Percentiles rank a stretch among this genome's conserved stretches.
Conservation (phyloP, 1,284 basidiomycete species). For the Cryptococcus jaspeensis region DNA sequence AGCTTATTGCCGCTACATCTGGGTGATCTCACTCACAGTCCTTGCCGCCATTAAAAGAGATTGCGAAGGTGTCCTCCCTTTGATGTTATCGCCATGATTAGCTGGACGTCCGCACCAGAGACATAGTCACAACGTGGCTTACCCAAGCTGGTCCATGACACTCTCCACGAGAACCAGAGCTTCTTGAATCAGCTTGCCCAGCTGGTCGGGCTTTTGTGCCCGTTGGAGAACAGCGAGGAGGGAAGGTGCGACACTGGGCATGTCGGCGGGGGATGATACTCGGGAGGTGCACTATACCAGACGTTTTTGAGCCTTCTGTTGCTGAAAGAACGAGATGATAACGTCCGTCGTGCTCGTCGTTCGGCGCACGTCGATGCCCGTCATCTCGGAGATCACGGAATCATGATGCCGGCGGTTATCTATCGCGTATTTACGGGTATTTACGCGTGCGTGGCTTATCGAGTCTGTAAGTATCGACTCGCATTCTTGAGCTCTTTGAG, state of each 20-base stretch:
- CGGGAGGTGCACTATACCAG: too few relatives aligned
- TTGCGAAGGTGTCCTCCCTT: conserved; percentile 67
- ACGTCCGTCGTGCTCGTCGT: too few relatives aligned
- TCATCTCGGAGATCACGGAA: too few relatives aligned
- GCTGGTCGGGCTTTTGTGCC: conserved; percentile 25
- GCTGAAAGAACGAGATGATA: too few relatives aligned
- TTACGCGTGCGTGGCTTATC: too few relatives aligned
- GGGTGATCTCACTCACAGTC: conserved; percentile 68
- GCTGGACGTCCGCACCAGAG: not conserved
- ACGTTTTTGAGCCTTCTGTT: too few relatives aligned
- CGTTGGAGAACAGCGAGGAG: conserved; percentile 30
- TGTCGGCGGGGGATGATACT: not conserved
- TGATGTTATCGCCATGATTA: too few relatives aligned
- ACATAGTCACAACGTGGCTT: conserved; percentile 20
- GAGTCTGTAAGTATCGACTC: too few relatives aligned
- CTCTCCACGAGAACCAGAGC: conserved; percentile 75
- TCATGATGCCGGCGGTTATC: too few relatives aligned
- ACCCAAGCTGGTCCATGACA: conserved; percentile 74
- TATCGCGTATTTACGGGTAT: too few relatives aligned
- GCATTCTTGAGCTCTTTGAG: too few relatives aligned
- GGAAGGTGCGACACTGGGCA: conserved; percentile 1
- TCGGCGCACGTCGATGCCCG: too few relatives aligned
- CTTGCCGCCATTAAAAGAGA: conserved; percentile 98
- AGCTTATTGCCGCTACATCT: not conserved
- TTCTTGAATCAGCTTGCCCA: conserved; percentile 64